Evolutionary conservation across 2,329 filamentous ascomycete species (phyloP).

Genomic region (Penicillium hordei): DNA sequence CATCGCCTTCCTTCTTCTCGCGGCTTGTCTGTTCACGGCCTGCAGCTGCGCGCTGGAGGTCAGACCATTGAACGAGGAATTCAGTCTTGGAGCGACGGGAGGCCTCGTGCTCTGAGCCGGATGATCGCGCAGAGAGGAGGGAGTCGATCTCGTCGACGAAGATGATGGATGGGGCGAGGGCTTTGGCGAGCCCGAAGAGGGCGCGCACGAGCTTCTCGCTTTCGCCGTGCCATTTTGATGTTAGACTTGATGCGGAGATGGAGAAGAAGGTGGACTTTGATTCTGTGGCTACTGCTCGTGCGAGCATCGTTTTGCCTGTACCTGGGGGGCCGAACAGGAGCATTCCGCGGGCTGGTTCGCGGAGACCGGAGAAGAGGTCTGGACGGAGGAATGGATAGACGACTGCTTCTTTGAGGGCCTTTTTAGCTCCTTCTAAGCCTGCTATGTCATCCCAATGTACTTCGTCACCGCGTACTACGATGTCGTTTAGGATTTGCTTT

Average conservation of each 20-base stretch:
- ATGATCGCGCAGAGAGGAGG: constrained; percentile 77
- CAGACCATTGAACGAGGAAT: constrained; percentile 96
- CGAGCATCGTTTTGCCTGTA: constrained; percentile 98
- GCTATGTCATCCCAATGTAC: constrained; percentile 95
- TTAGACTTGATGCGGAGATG: constrained; percentile 90
- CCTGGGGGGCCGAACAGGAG: constrained; percentile 93
- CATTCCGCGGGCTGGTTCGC: constrained; percentile 93
- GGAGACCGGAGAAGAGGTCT: constrained; percentile 91
- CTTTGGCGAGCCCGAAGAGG: constrained; percentile 84
- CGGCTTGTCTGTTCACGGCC: constrained; percentile 66
- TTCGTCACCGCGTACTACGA: constrained; percentile 89
- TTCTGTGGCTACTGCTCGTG: constrained; percentile 90
- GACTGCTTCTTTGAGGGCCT: constrained; percentile 88
- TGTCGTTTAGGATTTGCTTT: constrained; percentile 91
- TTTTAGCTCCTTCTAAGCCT: constrained; percentile 85
- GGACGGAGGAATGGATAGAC: constrained; percentile 95
- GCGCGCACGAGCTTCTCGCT: constrained; percentile 95
- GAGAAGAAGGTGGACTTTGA: constrained; percentile 95
- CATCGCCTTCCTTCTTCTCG: constrained; percentile 72
- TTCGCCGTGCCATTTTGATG: constrained; percentile 93
- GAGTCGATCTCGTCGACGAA: constrained; percentile 99
- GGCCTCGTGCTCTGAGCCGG: constrained; percentile 81
- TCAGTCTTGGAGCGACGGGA: constrained; percentile 95
- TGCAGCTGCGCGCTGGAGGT: constrained; percentile 86
- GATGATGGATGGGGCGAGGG: constrained; percentile 89